These are phyloP conservation scores for Solanum hybrid DNA, from an alignment of 305 asterid genomes.

Conservation along the genomic window DNA sequence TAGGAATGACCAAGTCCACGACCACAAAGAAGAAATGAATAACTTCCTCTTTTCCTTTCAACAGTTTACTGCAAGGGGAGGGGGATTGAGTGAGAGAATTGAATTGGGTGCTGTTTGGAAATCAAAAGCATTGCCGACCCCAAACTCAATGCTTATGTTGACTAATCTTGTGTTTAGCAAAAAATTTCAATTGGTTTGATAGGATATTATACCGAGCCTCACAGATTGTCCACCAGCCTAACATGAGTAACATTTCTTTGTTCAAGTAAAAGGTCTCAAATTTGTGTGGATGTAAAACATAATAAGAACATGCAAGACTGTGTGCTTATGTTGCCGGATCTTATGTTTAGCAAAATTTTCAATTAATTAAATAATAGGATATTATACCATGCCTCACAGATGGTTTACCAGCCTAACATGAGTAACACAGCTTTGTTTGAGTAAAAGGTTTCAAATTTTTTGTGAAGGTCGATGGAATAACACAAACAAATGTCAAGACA, in stretches of 20 bases:
- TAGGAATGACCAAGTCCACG: neutral
- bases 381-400: neutral
- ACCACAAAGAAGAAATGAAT: neutral
- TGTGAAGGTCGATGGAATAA: neutral
- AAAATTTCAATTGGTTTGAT: neutral
- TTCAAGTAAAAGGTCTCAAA: neutral
- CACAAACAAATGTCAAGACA: neutral
- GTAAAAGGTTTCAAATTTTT: neutral
- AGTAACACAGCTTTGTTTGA: neutral
- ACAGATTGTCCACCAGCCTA: neutral
- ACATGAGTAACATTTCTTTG: neutral
- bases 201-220: neutral
- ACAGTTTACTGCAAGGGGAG: neutral
- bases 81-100: neutral
- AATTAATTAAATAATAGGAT: neutral
- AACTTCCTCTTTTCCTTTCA: neutral
- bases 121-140: neutral
- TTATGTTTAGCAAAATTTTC: neutral
- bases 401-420: neutral
- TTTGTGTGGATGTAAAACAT: neutral
- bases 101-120: neutral
- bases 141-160: constrained; percentile 1
- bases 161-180: neutral
- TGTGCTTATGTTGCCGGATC: constrained; percentile 3
- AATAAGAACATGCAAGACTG: neutral